Base-by-base conservation (phyloP, 345 rosid genomes). In the Reutealis trisperma region DNA sequence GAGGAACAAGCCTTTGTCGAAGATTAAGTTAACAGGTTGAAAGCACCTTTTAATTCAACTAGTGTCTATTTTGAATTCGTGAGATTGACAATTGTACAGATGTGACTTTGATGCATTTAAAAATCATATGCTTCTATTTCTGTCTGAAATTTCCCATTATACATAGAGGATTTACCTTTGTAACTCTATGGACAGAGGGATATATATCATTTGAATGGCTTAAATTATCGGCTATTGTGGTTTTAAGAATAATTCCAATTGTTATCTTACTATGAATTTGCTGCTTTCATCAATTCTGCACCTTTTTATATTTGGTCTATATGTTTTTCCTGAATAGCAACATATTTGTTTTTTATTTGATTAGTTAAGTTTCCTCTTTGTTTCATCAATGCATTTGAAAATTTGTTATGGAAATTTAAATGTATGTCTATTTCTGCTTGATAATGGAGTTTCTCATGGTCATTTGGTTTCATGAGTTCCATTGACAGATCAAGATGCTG, bases 401-500 rank as follows among this genome's bases (percentile, higher is more conserved):
- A 44, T 25, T 52, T 68, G 7, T 13, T 55, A 42, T 41, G 60
- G 18, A 66, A 42, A 24, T 27, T 41, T 19, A 7, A 3, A 5
- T 63, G 45, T 25, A 6, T 25, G 32, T 25, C 13, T 68, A 63
- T 21, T 64, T 73, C 60, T 67, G 14, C 24, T 49, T 54, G 32
- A 62, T 15, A 44, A 18, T 44, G 44, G 25, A 11, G 37, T 19
- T 59, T 61, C 30, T 68, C 44, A 49, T 18, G 13, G 51, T 19
- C 9, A 13, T 49, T 49, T 51, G 21, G 41, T 11, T 7, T n/a
- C n/a, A n/a, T n/a, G n/a, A n/a, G n/a, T n/a, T n/a, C n/a, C n/a
- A n/a, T n/a, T n/a, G 52, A 19, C 87, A 94, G 99, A 87, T 84
- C 90, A 88, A 85, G 97, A 93, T 78, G 83, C 88, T 75, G 81